Evolutionary conservation across 257 asterid genomes (phyloP).

Genomic region (Solanum rostratum): DNA sequence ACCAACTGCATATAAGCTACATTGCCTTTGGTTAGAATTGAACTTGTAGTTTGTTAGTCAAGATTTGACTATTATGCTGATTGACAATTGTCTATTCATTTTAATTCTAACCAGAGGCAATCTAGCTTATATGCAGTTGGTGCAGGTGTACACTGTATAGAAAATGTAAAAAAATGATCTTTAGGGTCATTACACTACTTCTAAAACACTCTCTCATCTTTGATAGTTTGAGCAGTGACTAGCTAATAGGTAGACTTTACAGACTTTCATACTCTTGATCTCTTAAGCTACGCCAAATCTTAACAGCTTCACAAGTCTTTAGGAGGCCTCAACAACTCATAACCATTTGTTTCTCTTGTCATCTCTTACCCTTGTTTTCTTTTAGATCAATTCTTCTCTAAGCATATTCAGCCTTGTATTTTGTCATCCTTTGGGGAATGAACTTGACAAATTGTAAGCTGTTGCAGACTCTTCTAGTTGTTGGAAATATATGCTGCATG

Average conservation of each 20-base stretch:
- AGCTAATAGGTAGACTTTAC: background rate
- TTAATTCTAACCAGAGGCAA: background rate
- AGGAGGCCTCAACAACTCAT: background rate
- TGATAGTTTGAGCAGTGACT: background rate
- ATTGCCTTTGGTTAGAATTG: background rate
- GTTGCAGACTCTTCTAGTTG: background rate
- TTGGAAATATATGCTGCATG: background rate
- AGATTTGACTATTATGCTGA: background rate
- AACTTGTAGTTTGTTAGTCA: too few species aligned
- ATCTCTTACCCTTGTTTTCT: background rate
- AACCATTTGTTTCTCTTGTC: background rate
- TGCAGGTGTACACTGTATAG: background rate
- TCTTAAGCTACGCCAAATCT: background rate
- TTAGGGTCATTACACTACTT: too few species aligned
- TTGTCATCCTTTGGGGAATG: background rate
- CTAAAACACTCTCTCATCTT: background rate
- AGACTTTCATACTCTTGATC: background rate
- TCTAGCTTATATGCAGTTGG: background rate
- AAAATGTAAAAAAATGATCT: too few species aligned
- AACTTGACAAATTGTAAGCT: background rate
- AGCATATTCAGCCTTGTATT: background rate
- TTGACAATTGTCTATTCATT: background rate
- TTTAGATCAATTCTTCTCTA: background rate
- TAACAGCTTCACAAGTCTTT: background rate
- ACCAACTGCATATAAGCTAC: background rate